A percentile compares a stretch with the other conserved stretches of the same genome.
phyloP scores from a whole-genome alignment of 306 rosid species.

The Quillaja saponaria region DNA sequence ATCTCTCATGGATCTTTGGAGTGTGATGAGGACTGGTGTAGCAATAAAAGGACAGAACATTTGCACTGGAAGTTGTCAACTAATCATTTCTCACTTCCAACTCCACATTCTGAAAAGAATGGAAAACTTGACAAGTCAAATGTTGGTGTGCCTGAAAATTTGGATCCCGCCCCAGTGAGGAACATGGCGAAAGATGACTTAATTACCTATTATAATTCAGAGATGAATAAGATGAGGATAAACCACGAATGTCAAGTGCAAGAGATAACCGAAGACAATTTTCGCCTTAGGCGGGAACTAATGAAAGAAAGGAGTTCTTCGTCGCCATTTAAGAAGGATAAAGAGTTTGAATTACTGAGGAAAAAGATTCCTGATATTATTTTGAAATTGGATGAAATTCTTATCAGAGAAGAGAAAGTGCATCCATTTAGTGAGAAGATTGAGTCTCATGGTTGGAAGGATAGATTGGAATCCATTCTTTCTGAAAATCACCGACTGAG shows the following conservation, averaged over 20 bases:
- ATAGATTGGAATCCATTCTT: slow-evolving; percentile 58
- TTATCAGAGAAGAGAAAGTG: slow-evolving; percentile 53
- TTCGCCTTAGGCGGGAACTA: slow-evolving; percentile 55
- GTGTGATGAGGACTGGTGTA: slow-evolving; percentile 50
- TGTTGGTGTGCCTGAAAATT: slow-evolving; percentile 41
- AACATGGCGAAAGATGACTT: slow-evolving; percentile 54
- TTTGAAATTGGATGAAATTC: slow-evolving; percentile 65
- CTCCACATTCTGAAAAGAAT: slow-evolving; percentile 64
- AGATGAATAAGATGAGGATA: slow-evolving; percentile 76
- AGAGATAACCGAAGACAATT: slow-evolving; percentile 58
- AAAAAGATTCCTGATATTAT: slow-evolving; percentile 61
- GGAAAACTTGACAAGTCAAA: slow-evolving; percentile 59
- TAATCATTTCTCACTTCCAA: slow-evolving; percentile 34
- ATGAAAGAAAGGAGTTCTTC: slow-evolving; percentile 55
- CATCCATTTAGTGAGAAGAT: slow-evolving; percentile 38
- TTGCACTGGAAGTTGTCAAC: slow-evolving; percentile 45
- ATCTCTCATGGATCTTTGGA: slow-evolving; percentile 72
- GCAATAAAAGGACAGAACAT: slow-evolving; percentile 48
- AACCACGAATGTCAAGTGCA: slow-evolving; percentile 77
- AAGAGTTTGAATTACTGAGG: slow-evolving; percentile 68
- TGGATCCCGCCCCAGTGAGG: slow-evolving; percentile 48
- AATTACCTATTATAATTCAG: slow-evolving; percentile 40
- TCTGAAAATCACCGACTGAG: slow-evolving; percentile 60
- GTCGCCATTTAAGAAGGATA: slow-evolving; percentile 61
- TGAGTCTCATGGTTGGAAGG: slow-evolving; percentile 58